Base-by-base conservation (phyloP, 176 grass and related monocot species). In the Puya raimondii region DNA sequence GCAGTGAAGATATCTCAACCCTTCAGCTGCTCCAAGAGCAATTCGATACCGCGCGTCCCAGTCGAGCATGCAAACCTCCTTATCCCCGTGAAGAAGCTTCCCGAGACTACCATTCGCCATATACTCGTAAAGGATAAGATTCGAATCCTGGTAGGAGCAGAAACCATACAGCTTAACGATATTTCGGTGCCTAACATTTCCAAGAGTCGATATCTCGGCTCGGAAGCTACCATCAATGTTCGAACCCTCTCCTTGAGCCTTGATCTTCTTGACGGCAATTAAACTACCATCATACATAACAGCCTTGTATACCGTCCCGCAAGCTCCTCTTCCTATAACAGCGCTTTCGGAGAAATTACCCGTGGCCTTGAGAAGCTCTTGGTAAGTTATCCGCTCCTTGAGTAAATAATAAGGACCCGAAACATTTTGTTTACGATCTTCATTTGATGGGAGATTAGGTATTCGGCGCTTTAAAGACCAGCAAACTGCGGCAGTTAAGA, bases 91-190 rank as follows among this genome's bases (percentile, higher is more conserved):
- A 76, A 99, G 85, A 63, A 86, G 47, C 64, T 91, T 87, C 49
- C 94, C 94, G 72, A 99, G 90, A 78, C 94, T 99, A 20, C 94
- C 94, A 80, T 99, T 93, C 70, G 80, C 80, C 94, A 99, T 99
- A 66, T 86, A 99, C 78, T 93, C 94, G 76, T 99, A 99, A 25
- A 99, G 75, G 73, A 99, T 88, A 64, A 93, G 79, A 69, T 99
- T 90, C 0, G 85, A 83, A 65, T 99, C 94, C 63, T 78, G 86
- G 68, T 88, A 71, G 23, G 82, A 90, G 78, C 94, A 99, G 72
- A 99, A 99, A 11, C 94, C 94, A 54, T 86, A 93, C 3, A 99
- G 69, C 83, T 99, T 93, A 22, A 99, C 94, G 64, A 99, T 99
- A 78, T 99, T 93, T 13, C 87, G 81, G 79, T 99, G 94, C 54